Evolutionary conservation across 140 eudicot genomes (phyloP).

Genomic region (Bidens hawaiensis): DNA sequence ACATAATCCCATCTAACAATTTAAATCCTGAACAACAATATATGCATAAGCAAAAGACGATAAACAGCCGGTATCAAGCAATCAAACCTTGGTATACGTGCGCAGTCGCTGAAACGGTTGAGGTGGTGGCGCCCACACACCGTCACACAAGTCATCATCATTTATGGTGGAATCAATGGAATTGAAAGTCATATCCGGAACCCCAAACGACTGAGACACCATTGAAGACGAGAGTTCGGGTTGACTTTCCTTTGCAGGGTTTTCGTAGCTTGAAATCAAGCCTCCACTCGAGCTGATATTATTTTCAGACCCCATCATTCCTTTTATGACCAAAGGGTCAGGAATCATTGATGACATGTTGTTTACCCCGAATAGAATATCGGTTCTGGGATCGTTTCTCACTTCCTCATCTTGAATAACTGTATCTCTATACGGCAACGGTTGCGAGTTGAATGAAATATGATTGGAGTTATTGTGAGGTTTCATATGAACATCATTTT

Average conservation of each 20-base stretch:
- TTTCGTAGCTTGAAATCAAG: too few species aligned
- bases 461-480: conserved; percentile 49
- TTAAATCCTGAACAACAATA: neutral
- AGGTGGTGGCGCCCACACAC: conserved; percentile 77
- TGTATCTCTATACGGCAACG: conserved; percentile 56
- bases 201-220: conserved; percentile 93
- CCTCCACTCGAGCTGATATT: too few species aligned
- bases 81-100: neutral
- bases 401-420: conserved; percentile 62
- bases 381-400: conserved; percentile 45
- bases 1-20: conserved; percentile 11
- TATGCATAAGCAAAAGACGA: neutral
- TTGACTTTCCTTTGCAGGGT: conserved; percentile 49
- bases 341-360: conserved; percentile 57
- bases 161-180: conserved; percentile 76
- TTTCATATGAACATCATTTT: conserved; percentile 59
- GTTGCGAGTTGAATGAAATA: conserved; percentile 59
- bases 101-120: too few species aligned
- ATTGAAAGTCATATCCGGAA: conserved; percentile 85
- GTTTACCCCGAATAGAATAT: conserved; percentile 49
- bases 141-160: conserved; percentile 52
- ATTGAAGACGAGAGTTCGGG: conserved; percentile 85
- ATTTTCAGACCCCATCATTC: too few species aligned
- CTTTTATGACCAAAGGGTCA: conserved; percentile 58
- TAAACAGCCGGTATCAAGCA: neutral